These are phyloP conservation scores for Colletotrichum sp. DNA, from an alignment of 2,329 filamentous ascomycete genomes.

Conservation along the genomic window DNA sequence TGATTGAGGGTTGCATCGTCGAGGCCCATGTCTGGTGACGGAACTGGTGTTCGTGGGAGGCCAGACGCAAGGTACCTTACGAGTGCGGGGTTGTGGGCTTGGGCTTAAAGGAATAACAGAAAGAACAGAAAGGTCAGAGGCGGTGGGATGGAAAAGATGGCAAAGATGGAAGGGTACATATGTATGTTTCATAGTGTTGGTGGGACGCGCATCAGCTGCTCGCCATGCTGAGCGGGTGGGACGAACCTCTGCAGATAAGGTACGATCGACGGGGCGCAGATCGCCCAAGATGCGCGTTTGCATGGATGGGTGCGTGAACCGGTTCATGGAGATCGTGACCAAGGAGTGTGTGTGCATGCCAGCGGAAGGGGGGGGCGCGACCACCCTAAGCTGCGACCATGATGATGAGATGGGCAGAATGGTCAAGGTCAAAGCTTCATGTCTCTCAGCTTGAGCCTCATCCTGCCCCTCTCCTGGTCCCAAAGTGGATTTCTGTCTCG, in stretches of 20 bases:
- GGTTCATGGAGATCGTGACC: not conserved
- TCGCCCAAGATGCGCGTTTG: not conserved
- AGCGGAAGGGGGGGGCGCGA: not conserved
- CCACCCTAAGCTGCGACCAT: not conserved
- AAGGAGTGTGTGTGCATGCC: not conserved
- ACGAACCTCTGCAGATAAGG: not conserved
- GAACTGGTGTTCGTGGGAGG: not conserved
- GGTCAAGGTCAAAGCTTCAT: not conserved
- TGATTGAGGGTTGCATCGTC: not conserved
- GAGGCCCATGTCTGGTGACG: not conserved
- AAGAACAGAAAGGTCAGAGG: not conserved
- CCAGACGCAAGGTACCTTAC: not conserved
- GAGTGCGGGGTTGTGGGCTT: not conserved
- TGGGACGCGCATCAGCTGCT: not conserved
- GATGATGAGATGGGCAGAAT: not conserved
- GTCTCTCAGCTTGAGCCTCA: not conserved
- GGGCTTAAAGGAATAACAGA: not conserved
- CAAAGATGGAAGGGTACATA: not conserved
- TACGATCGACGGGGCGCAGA: not conserved
- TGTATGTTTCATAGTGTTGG: not conserved
- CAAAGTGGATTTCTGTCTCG: not conserved
- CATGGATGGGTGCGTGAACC: not conserved
- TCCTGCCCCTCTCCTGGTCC: not conserved
- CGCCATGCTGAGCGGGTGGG: not conserved
- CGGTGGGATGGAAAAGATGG: not conserved